Evolutionary conservation across 805 yeast genomes (phyloP).

Genomic region (Scheffersomyces ergatensis): DNA sequence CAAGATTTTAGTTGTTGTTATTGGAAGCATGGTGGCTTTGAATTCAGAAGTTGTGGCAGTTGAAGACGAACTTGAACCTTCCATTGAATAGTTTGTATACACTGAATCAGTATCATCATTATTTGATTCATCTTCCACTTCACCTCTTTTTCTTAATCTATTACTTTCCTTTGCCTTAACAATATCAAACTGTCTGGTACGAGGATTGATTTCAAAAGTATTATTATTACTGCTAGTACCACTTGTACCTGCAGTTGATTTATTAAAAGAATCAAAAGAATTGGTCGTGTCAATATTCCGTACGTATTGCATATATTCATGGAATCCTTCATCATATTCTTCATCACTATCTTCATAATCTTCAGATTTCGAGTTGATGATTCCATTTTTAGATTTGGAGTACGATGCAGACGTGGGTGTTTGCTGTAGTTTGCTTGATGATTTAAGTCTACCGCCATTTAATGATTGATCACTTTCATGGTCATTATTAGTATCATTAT

Average conservation of each 20-base stretch:
- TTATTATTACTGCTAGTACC: background rate
- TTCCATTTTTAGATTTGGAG: background rate
- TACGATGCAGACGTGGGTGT: too few species aligned
- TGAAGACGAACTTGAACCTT: background rate
- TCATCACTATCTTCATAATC: background rate
- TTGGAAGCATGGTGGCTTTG: background rate
- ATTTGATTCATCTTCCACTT: background rate
- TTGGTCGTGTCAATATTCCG: conserved; percentile 18
- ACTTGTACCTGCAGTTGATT: background rate
- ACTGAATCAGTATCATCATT: background rate
- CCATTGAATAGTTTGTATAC: background rate
- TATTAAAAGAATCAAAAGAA: conserved; percentile 15
- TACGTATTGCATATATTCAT: conserved; percentile 23
- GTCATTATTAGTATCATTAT: conserved; percentile 16
- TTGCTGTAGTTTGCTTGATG: background rate
- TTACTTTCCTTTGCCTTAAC: conserved; percentile 9
- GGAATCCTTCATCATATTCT: conserved; percentile 3
- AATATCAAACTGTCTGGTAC: conserved; percentile 2
- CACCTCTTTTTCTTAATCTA: background rate
- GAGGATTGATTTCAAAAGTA: conserved; percentile 4
- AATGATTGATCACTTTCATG: conserved; percentile 9
- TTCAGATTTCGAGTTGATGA: conserved; percentile 6
- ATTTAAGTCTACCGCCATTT: background rate
- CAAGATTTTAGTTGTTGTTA: background rate
- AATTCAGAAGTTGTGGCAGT: too few species aligned